Evolutionary conservation across 1,284 basidiomycete species (phyloP).

Genomic region (Ustilago bromivora): DNA sequence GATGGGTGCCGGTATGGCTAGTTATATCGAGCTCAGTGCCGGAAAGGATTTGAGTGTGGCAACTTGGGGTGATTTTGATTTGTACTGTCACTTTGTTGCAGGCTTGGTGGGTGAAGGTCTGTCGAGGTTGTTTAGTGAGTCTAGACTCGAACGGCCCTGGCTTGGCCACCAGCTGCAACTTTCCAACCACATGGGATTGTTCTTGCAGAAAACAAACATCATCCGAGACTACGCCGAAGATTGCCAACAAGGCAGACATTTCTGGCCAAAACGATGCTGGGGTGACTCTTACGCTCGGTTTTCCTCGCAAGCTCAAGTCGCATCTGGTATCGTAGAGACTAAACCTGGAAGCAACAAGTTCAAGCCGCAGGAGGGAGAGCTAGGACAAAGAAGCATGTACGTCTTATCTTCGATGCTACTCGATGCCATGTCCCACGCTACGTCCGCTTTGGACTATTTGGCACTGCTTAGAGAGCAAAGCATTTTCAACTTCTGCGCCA

Average conservation of each 20-base stretch:
- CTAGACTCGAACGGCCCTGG: slow-evolving; percentile 83
- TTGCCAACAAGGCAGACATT: slow-evolving; percentile 83
- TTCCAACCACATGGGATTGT: slow-evolving; percentile 93
- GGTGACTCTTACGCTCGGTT: slow-evolving; percentile 68
- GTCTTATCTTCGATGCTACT: slow-evolving; percentile 82
- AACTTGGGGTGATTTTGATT: slow-evolving; percentile 81
- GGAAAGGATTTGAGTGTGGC: slow-evolving; percentile 54
- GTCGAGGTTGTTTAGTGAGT: slow-evolving; percentile 88
- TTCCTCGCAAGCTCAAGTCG: slow-evolving; percentile 57
- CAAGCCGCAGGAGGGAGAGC: slow-evolving; percentile 40
- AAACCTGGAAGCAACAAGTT: slow-evolving; percentile 44
- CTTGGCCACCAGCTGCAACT: slow-evolving; percentile 86
- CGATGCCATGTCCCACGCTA: slow-evolving; percentile 86
- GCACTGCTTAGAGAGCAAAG: slow-evolving; percentile 87
- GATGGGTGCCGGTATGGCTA: slow-evolving; percentile 96
- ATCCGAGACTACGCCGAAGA: slow-evolving; percentile 96
- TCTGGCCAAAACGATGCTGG: slow-evolving; percentile 98
- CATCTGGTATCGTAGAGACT: slow-evolving; percentile 61
- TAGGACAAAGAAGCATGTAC: slow-evolving; percentile 60
- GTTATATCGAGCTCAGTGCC: slow-evolving; percentile 74
- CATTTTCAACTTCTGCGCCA: slow-evolving; percentile 96
- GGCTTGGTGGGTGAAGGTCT: slow-evolving; percentile 97
- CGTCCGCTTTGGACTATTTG: slow-evolving; percentile 90
- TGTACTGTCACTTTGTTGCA: slow-evolving; percentile 99
- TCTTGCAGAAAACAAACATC: slow-evolving; percentile 98